Evolutionary conservation across 2,329 filamentous ascomycete species (phyloP), one percentile per base, ranked within the genome.

Genomic region (Lachnellula hyalina): DNA sequence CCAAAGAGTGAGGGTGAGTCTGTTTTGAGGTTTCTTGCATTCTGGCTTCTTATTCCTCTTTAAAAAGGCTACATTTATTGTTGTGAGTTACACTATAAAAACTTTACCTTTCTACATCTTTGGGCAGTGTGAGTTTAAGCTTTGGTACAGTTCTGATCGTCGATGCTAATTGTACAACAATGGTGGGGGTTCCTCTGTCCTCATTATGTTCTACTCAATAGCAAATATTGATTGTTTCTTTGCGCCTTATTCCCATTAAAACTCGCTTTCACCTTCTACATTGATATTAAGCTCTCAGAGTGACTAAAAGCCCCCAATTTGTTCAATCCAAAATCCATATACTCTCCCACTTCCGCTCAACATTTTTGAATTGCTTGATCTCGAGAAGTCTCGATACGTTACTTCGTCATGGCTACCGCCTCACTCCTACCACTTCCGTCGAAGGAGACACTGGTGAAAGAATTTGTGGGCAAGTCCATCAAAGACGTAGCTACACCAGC

Each of bases 401-500:
- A 23, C 15, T 36, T 36, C 36, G 45, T 44, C 32, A 69, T 68
- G 66, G 59, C 59, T 35, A 63, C 58, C 15, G 42, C 56, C 8
- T 56, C 61, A 14, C 49, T 63, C 4, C 63, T 65, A 55, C 65
- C 62, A 17, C 50, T 63, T n/a, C 58, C 66, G 3, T 61, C 65
- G 15, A 75, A 74, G 52, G 69, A 74, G 38, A 57, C 69, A 25
- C 68, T 77, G 28, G 65, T 61, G 51, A 67, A 70, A 40, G 61
- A 63, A 47, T 87, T 80, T 65, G 72, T 89, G 23, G 84, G 85
- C 55, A 80, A 83, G 62, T 76, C 74, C 2, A 73, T 91, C 17
- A 67, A 73, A 49, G 76, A 85, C 47, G 73, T 90, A 0, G 78
- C 80, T 15, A 84, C 83, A 0, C 89, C 89, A 1, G 80, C 86